Conservation (phyloP, 345 rosid species). For the Gynandropsis gynandra region DNA sequence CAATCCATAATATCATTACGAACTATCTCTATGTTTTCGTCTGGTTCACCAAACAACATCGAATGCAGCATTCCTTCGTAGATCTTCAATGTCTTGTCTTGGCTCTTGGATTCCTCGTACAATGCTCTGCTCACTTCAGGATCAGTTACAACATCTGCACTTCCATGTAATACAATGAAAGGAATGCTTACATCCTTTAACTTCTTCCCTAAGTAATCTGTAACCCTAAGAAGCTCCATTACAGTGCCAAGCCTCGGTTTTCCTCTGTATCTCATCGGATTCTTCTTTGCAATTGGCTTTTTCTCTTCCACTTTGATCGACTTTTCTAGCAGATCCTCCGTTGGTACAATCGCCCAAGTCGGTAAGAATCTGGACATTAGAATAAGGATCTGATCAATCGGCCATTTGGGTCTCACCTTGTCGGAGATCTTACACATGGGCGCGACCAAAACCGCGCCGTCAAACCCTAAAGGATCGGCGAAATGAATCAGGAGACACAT, state of each 20-base stretch:
- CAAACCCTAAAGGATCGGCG: slow-evolving; percentile 43
- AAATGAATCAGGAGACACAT: slow-evolving; percentile 55
- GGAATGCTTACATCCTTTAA: slow-evolving; percentile 50
- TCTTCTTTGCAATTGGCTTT: slow-evolving; percentile 42
- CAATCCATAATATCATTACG: slow-evolving; percentile 52
- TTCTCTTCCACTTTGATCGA: slow-evolving; percentile 64
- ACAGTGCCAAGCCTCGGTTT: slow-evolving; percentile 86
- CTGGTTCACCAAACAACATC: slow-evolving; percentile 77
- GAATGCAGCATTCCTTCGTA: slow-evolving; percentile 88
- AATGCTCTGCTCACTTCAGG: slow-evolving; percentile 57
- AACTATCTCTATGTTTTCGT: slow-evolving; percentile 60
- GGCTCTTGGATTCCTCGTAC: slow-evolving; percentile 44
- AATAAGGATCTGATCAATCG: slow-evolving; percentile 48
- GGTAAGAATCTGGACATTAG: slow-evolving; percentile 60
- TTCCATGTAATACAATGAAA: slow-evolving; percentile 63
- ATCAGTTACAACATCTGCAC: slow-evolving; percentile 71
- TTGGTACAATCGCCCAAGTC: slow-evolving; percentile 67
- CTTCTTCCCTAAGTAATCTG: slow-evolving; percentile 42
- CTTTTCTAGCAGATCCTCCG: slow-evolving; percentile 48
- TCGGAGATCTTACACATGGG: slow-evolving; percentile 89
- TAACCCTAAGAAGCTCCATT: slow-evolving; percentile 58
- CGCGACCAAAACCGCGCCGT: slow-evolving; percentile 66
- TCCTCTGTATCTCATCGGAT: slow-evolving; percentile 60
- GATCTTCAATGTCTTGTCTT: slow-evolving; percentile 58
- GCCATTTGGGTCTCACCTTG: slow-evolving; percentile 68